Evolutionary conservation across 306 rosid genomes (phyloP).

Genomic region (Echinosophora koreensis): DNA sequence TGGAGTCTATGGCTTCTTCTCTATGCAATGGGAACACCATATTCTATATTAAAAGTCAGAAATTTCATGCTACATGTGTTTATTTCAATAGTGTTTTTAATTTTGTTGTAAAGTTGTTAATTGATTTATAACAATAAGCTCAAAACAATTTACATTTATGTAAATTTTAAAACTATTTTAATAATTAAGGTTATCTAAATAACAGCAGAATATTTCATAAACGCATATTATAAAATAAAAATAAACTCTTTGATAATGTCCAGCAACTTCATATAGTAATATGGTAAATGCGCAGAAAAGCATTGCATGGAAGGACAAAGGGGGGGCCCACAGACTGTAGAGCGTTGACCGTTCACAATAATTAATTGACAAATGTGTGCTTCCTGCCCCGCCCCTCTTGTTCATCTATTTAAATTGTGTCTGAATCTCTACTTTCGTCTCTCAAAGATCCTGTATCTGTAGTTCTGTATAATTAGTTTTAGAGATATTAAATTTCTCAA

Average conservation of each 20-base stretch:
- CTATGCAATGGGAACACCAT: slow-evolving; percentile 4
- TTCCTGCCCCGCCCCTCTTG: not conserved
- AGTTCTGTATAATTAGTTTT: too few species aligned
- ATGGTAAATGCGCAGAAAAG: not conserved
- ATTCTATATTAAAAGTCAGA: not conserved
- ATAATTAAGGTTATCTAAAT: too few species aligned
- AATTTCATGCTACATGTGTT: slow-evolving; percentile 6
- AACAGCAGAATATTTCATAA: not conserved
- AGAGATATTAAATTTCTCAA: too few species aligned
- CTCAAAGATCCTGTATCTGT: too few species aligned
- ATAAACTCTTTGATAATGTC: not conserved
- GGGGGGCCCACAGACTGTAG: not conserved
- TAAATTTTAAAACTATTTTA: too few species aligned
- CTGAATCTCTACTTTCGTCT: too few species aligned
- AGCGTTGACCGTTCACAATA: not conserved
- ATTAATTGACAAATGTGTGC: not conserved
- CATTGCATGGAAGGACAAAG: not conserved
- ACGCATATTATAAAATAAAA: not conserved
- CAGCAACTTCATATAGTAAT: not conserved
- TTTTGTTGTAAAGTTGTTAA: not conserved
- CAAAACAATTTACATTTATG: not conserved
- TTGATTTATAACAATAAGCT: not conserved
- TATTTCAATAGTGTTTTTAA: not conserved
- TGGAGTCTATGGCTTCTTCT: not conserved
- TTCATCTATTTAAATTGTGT: too few species aligned